Base-by-base conservation (phyloP, 139 green algal genomes). In the Chlorella sp. region DNA sequence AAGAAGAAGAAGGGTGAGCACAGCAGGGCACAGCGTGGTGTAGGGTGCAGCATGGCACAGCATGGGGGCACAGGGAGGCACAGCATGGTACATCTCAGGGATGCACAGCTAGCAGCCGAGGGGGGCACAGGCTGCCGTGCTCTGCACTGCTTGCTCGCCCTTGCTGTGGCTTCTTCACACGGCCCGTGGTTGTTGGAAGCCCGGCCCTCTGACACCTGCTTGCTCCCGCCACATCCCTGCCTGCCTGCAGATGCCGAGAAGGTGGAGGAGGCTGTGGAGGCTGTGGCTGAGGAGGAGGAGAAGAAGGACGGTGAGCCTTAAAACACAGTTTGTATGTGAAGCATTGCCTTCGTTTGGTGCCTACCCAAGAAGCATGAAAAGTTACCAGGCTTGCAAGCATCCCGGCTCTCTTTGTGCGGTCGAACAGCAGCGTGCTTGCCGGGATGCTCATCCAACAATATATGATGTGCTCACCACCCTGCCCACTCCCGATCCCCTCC, bases 1-100 rank as follows among this genome's bases (percentile, higher is more conserved):
- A 90, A 93, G 88, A 89, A 88, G 86, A 91, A 89, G 89, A 85
- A 81, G 76, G 79, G 64, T 79, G 60, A 85, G 86, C 37, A 36
- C 26, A 76, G 68, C 16, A 12, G 4, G 68, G 68, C 26, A 30
- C 28, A 32, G 40, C 14, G 30, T 21, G 1, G 42, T 12, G 68
- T 76, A 12, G 4, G 68, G 68, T 5, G 4, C 28, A 32, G 26
- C 26, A 36, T 36, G 68, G 5, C 11, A 36, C 26, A 34, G 28
- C 11, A 26, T 34, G 16, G 21, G 68, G 66, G 66, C 9, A 24
- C 66, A 75, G 60, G 60, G n/a, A n/a, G n/a, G n/a, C n/a, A n/a
- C n/a, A n/a, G n/a, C n/a, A n/a, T n/a, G n/a, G n/a, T n/a, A n/a
- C n/a, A 18, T 18, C 15, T 68, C 60, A 68, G 60, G 15, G 15